Conservation (phyloP, 768 basidiomycete genomes). For the Butyriboletus loyo region DNA sequence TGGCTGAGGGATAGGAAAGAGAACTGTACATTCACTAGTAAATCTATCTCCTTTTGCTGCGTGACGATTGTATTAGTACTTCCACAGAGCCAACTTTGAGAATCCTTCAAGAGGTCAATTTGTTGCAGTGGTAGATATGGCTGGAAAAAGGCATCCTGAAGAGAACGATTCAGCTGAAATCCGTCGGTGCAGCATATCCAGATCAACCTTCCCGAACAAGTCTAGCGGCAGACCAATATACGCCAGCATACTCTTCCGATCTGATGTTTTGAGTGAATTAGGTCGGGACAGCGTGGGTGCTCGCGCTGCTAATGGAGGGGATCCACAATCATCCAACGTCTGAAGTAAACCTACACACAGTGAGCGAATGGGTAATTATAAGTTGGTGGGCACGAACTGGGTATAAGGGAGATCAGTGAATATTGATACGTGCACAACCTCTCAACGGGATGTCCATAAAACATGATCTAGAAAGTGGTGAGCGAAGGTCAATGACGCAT, state of each 20-base stretch:
- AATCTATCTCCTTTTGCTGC: conserved; percentile 87
- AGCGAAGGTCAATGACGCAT: conserved; percentile 4
- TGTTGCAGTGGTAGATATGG: conserved; percentile 97
- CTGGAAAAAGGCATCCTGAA: conserved; percentile 91
- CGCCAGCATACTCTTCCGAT: conserved; percentile 85
- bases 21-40: conserved; percentile 73
- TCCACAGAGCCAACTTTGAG: conserved; percentile 86
- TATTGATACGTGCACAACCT: conserved; percentile 96
- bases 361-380: conserved; percentile 2
- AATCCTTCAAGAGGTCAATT: conserved; percentile 79
- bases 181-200: neutral
- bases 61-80: conserved; percentile 95
- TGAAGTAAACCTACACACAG: conserved; percentile 68
- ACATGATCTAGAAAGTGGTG: conserved; percentile 69
- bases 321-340: conserved; percentile 87
- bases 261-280: conserved; percentile 81
- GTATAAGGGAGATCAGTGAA: conserved; percentile 89
- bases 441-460: conserved; percentile 96
- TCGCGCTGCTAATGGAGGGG: conserved; percentile 66
- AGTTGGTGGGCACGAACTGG: conserved; percentile 46
- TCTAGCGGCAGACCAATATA: conserved; percentile 94
- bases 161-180: neutral
- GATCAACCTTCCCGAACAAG: conserved; percentile 79
- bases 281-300: conserved; percentile 66
- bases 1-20: neutral